A percentile compares a stretch with the other conserved stretches of the same genome.
Evolutionary conservation across 2,329 filamentous ascomycete species (phyloP).

Genomic region (Colletotrichum gloeosporioides): DNA sequence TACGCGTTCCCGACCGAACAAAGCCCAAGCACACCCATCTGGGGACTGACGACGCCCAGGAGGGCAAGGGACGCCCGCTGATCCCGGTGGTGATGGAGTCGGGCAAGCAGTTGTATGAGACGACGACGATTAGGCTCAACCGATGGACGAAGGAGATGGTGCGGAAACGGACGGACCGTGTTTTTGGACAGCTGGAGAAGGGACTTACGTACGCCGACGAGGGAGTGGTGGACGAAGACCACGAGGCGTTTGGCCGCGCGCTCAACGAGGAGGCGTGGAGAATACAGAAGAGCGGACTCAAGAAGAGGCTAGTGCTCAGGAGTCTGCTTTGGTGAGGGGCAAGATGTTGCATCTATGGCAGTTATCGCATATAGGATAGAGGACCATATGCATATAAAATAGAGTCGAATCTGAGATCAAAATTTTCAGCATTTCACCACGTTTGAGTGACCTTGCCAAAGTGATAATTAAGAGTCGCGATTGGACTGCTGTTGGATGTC

Average conservation of each 20-base stretch:
- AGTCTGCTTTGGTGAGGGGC: background rate
- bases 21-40: background rate
- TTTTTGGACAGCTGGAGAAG: background rate
- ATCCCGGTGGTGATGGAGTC: background rate
- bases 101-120: conserved; percentile 1
- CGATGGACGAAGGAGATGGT: background rate
- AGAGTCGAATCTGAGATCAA: background rate
- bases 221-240: background rate
- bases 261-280: background rate
- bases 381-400: background rate
- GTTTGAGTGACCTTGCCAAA: background rate
- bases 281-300: background rate
- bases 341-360: background rate
- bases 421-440: background rate
- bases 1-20: background rate
- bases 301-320: background rate
- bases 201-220: background rate
- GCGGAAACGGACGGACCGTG: background rate
- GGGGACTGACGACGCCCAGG: background rate
- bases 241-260: background rate
- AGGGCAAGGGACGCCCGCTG: background rate
- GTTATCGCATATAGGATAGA: background rate
- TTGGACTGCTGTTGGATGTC: background rate
- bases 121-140: background rate
- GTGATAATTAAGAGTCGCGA: background rate